Base-by-base conservation (phyloP, 495 filamentous ascomycete species). In the Cercophora newfieldiana region DNA sequence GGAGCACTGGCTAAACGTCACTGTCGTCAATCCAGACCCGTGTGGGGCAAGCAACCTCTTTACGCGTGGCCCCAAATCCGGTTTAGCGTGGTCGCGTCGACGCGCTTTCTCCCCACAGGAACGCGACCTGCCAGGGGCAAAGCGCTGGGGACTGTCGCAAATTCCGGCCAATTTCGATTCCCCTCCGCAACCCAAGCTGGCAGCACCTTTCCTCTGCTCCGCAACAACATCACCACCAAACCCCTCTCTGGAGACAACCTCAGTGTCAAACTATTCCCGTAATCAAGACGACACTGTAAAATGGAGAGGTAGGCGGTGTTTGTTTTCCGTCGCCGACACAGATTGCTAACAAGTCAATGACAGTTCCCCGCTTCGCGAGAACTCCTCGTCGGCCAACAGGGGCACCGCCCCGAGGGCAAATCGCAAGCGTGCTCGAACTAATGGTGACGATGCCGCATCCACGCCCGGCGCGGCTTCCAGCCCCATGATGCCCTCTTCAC, bases 371-470 rank as follows among this genome's bases (percentile, higher is more conserved):
- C 86, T 96, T 61, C 90, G 90, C 77, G 85, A 88, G 61, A 93
- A 87, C 79, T 90, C 90, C 83, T 88, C 91, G 66, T 92, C 93
- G 70, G 93, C 90, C 71, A 97, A 97, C 77, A 89, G 93, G 64
- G 92, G 92, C 59, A 68, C 83, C 58, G 76, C 83, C 44, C 80
- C 81, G 73, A 73, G 82, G 61, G 87, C 82, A 68, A 83, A 85
- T 69, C 90, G 92, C 65, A 97, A 97, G 81, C 87, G 94, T 69
- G 86, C 88, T 18, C 89, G 94, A 83, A 90, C 91, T 67, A 83
- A 84, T 48, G 92, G 91, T 70, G 91, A 94, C 72, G 72, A 83
- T 80, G 67, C 76, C 28, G 70, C 86, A 18, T 91, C 91, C 28
- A 90, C 91, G 16, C 84, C 87, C 65, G 85, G 83, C 49, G 88